These are phyloP conservation scores for Stagonosporopsis rhizophila DNA, from an alignment of 2,329 filamentous ascomycete species.

Conservation along the genomic window DNA sequence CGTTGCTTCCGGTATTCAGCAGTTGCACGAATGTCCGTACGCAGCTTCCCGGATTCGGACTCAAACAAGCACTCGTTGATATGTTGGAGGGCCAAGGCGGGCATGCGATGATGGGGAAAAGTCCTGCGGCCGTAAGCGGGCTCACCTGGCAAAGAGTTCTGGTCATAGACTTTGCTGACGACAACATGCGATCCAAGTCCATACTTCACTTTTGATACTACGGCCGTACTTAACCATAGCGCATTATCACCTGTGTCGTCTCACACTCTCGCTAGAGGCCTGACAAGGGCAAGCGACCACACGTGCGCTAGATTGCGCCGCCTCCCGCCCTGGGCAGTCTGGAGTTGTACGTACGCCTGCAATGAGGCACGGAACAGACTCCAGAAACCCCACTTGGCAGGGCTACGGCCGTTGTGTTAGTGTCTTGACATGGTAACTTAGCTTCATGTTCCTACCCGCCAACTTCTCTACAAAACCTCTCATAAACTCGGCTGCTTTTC, in stretches of 20 bases:
- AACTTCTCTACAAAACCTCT: not conserved
- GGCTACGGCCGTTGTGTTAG: slow-evolving; percentile 17
- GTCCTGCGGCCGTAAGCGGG: slow-evolving; percentile 6
- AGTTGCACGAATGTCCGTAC: not conserved
- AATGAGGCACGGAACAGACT: not conserved
- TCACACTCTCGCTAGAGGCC: not conserved
- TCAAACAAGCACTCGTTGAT: not conserved
- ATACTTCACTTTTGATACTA: not conserved
- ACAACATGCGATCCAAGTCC: not conserved
- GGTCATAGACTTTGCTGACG: slow-evolving; percentile 2
- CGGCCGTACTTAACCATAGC: not conserved
- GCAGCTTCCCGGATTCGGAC: not conserved
- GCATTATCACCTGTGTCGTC: not conserved
- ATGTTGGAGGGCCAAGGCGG: not conserved
- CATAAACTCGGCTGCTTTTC: not conserved
- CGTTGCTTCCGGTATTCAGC: not conserved
- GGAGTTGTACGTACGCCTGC: slow-evolving; percentile 1
- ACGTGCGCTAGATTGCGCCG: slow-evolving; percentile 18
- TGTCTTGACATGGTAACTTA: not conserved
- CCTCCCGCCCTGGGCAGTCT: slow-evolving; percentile 6
- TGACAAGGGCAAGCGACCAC: slow-evolving; percentile 25
- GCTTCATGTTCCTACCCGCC: not conserved
- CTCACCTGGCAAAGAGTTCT: not conserved
- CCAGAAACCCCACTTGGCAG: not conserved
- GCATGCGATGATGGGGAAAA: not conserved